Conservation (phyloP, 192 early-diverging fungal genomes). For the Coemansia sp. region DNA sequence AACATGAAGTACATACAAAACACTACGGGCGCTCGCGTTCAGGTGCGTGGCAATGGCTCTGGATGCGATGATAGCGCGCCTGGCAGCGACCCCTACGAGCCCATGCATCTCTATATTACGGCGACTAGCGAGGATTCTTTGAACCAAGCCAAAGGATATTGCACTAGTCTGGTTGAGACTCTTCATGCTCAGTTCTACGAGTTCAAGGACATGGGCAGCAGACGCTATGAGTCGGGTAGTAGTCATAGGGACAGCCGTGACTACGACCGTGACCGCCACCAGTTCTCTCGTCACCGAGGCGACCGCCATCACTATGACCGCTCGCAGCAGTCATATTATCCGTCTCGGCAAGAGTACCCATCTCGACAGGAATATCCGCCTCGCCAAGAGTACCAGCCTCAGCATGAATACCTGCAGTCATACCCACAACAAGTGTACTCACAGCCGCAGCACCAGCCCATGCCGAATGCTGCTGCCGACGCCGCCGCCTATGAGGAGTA, state of each 20-base stretch:
- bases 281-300: background rate
- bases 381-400: conserved; percentile 10
- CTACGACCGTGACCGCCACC: conserved; percentile 16
- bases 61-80: conserved; percentile 72
- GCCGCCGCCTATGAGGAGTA: conserved; percentile 39
- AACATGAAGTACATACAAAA: conserved; percentile 91
- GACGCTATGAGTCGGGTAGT: conserved; percentile 21
- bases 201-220: conserved; percentile 44
- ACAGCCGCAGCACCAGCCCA: conserved; percentile 9
- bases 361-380: conserved; percentile 3
- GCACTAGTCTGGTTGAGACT: conserved; percentile 79
- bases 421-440: conserved; percentile 21
- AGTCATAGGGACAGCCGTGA: conserved; percentile 14
- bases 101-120: conserved; percentile 81
- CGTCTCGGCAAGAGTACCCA: conserved; percentile 6
- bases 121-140: conserved; percentile 69
- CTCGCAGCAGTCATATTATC: conserved; percentile 23
- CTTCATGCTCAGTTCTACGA: conserved; percentile 73
- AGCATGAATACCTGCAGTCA: conserved; percentile 11
- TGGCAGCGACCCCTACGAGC: conserved; percentile 71
- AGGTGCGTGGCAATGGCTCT: conserved; percentile 84
- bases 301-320: conserved; percentile 10
- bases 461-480: conserved; percentile 10
- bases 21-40: conserved; percentile 76
- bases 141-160: conserved; percentile 68